phyloP scores from a whole-genome alignment of 371 early-diverging fungal species.

The Mortierella sp. region DNA sequence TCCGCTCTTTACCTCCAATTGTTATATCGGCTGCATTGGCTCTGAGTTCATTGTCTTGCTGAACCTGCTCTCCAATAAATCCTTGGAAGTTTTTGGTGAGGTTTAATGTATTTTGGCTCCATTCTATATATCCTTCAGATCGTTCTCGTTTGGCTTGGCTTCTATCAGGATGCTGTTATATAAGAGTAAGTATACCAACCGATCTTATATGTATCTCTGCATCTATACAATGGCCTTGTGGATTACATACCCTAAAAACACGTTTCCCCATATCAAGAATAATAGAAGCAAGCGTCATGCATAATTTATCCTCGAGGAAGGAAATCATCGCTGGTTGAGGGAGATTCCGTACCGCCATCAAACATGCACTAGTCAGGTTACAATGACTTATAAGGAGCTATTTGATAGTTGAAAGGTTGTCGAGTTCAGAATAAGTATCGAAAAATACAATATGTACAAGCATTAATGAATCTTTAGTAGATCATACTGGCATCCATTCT shows the following conservation, averaged over 20 bases:
- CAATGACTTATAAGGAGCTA: constrained; percentile 35
- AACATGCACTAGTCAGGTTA: constrained; percentile 31
- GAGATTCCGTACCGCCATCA: constrained; percentile 18
- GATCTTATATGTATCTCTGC: not conserved
- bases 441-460: not conserved
- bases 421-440: not conserved
- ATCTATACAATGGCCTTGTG: not conserved
- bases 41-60: constrained; percentile 6
- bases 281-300: constrained; percentile 25
- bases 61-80: constrained; percentile 23
- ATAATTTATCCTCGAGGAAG: constrained; percentile 15
- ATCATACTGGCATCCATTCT: constrained; percentile 47
- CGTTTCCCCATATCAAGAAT: constrained; percentile 28
- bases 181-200: not conserved
- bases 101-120: constrained; percentile 30
- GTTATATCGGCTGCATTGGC: constrained; percentile 22
- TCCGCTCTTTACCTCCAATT: constrained; percentile 27
- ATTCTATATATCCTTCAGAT: constrained; percentile 28
- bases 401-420: not conserved
- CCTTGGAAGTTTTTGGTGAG: constrained; percentile 30
- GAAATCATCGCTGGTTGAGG: not conserved
- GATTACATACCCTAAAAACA: constrained; percentile 24
- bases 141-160: constrained; percentile 28
- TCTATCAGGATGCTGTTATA: constrained; percentile 32
- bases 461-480: not conserved